These are phyloP conservation scores for Blastocystis sp. DNA, from an alignment of 352 stramenopile genomes.

Conservation along the genomic window DNA sequence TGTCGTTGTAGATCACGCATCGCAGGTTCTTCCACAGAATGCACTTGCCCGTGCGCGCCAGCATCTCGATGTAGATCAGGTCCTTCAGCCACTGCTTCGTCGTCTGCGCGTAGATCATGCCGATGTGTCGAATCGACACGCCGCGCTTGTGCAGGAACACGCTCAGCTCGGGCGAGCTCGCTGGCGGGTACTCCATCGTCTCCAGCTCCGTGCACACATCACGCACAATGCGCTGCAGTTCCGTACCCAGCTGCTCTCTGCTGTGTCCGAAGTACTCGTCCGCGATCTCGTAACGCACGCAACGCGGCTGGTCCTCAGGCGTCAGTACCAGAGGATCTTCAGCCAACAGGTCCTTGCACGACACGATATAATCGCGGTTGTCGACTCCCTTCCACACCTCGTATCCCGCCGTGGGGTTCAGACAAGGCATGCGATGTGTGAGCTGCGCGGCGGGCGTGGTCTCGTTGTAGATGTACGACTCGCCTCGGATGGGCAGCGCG, in stretches of 20 bases:
- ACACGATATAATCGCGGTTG: slow-evolving; percentile 40
- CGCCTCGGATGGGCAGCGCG: slow-evolving; percentile 23
- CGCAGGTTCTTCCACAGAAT: slow-evolving; percentile 67
- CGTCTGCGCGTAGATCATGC: slow-evolving; percentile 15
- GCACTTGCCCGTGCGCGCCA: slow-evolving; percentile 41
- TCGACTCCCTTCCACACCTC: slow-evolving; percentile 47
- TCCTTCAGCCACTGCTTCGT: slow-evolving; percentile 40
- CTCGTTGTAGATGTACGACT: slow-evolving; percentile 27
- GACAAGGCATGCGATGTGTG: slow-evolving; percentile 18
- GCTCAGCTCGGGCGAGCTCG: neutral
- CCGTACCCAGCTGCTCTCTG: neutral
- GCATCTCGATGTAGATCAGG: slow-evolving; percentile 55
- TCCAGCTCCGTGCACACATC: slow-evolving; percentile 17
- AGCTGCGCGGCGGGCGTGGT: slow-evolving; percentile 20
- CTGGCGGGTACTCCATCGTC: neutral
- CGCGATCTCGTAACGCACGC: neutral
- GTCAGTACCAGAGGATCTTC: neutral
- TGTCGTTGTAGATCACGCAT: slow-evolving; percentile 66
- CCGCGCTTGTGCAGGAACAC: slow-evolving; percentile 11
- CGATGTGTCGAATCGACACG: slow-evolving; percentile 28
- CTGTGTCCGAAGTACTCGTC: neutral
- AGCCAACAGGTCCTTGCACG: neutral
- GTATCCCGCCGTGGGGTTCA: slow-evolving; percentile 10
- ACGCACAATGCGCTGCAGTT: neutral
- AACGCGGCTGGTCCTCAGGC: neutral